phyloP scores from a whole-genome alignment of 331 rosid species.

The Arachis monticola region DNA sequence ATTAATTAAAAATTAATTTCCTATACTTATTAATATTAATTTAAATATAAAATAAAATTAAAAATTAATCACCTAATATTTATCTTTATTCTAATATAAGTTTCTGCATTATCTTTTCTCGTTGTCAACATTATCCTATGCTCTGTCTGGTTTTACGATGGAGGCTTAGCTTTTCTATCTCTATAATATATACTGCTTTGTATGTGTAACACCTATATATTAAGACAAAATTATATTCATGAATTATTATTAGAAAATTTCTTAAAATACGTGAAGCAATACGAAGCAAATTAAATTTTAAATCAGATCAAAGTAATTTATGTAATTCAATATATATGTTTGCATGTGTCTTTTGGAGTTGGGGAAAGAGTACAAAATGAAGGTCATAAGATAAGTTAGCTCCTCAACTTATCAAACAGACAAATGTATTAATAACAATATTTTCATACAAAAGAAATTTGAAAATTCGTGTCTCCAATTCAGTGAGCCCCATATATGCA shows the following conservation, averaged over 20 bases:
- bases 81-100: background rate
- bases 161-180: background rate
- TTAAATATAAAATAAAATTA: too few species aligned
- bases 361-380: background rate
- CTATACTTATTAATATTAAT: too few species aligned
- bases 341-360: conserved; percentile 10
- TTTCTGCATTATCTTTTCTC: background rate
- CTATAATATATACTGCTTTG: too few species aligned
- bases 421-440: background rate
- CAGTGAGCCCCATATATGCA: background rate
- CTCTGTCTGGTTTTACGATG: background rate
- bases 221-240: too few species aligned
- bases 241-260: too few species aligned
- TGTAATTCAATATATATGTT: background rate
- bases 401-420: conserved; percentile 14
- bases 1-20: too few species aligned
- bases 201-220: too few species aligned
- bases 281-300: too few species aligned
- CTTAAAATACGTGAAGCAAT: too few species aligned
- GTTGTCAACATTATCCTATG: background rate
- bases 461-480: background rate
- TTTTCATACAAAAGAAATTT: background rate
- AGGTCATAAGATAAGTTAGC: background rate
- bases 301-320: background rate
- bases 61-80: too few species aligned